Base-by-base conservation (phyloP, 352 stramenopile species). In the Globisporangium iwayamae region DNA sequence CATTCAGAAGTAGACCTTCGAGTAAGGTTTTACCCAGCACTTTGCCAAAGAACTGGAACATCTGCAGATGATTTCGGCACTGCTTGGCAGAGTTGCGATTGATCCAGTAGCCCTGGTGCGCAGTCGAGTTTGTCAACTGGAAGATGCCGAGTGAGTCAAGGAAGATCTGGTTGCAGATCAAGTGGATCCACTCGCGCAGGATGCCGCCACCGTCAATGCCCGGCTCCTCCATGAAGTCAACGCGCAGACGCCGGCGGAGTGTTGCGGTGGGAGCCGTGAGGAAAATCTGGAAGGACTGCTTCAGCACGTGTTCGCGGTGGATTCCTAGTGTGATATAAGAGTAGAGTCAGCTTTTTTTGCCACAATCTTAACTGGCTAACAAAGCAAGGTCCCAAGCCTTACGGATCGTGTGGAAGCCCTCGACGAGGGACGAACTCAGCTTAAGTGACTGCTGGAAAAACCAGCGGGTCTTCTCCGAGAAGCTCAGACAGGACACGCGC, bases 161-260 rank as follows among this genome's bases (percentile, higher is more conserved):
- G 61, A 93, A 89, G 36, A 95, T 34, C 32, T 91, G 71, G 4
- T 68, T 75, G 62, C 75, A 90, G 43, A 96, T 63, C 36, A 97
- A 64, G 56, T 89, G 72, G 46, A 91, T 65, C 87, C 87, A 95
- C 56, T 95, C 87, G 9, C 87, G 80, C 50, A 91, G 69, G 58
- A 95, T 87, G 2, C 84, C 87, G 32, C 85, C 87, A 22, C 81
- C 85, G 36, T 95, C 87, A 4, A 92, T 64, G 18, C 85, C 83
- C n/a, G 70, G 75, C 64, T 95, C 85, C 36, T 90, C 81, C 58
- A 90, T 77, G 66, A 97, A 97, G 53, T 96, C 78, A 34, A 96
- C 83, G 2, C 85, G 78, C 50, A 97, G 66, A n/a, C 86, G 85
- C 9, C 81, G 81, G 47, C 82, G 83, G 2, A 95, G 62, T 13